Evolutionary conservation across 2,329 filamentous ascomycete species (phyloP), one percentile per base, ranked within the genome.

Genomic region (Trichoderma simmonsii): DNA sequence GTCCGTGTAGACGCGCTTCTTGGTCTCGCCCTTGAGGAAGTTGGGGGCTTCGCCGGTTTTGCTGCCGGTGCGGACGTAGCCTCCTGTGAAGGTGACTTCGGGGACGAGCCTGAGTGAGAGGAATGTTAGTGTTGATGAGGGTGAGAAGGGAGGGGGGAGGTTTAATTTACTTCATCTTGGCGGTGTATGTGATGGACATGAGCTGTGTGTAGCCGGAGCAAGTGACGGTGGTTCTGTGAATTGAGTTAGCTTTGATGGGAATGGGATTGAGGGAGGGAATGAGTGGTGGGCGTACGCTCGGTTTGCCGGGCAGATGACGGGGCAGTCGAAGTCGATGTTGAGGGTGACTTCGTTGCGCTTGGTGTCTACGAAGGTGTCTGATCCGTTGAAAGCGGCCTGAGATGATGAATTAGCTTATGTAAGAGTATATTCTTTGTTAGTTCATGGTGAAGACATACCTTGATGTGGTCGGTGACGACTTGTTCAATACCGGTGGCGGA

Each of bases 21-120:
- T 59, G 39, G 57, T 28, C 36, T 70, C 54, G 57, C 67, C 67
- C 24, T 24, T 61, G 57, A 70, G 57, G 57, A 70, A 70, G 67
- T 70, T 54, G 36, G 57, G 30, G 39, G 60, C 54, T 24, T 70
- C 67, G 57, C 60, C 60, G 21, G 61, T 62, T 18, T 70, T 70
- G 11, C 57, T 59, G 57, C 57, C 57, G 39, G 57, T 51, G 67
- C 67, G 67, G 57, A 59, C 61, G 67, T 54, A 70, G 28, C 67
- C 67, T 54, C 67, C 67, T n/a, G 67, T 70, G 57, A 70, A 70
- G 57, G 67, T 70, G 39, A 70, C 67, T 62, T 70, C 56, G 21
- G 67, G 67, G 57, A 70, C 67, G 14, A 70, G 67, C 57, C 67
- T 70, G n/a, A 26, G 34, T 18, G 4, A 18, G 4, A 30, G n/a